These are phyloP conservation scores for Paracamarosporium sp. DNA, from an alignment of 2,329 filamentous ascomycete species.

Conservation along the genomic window DNA sequence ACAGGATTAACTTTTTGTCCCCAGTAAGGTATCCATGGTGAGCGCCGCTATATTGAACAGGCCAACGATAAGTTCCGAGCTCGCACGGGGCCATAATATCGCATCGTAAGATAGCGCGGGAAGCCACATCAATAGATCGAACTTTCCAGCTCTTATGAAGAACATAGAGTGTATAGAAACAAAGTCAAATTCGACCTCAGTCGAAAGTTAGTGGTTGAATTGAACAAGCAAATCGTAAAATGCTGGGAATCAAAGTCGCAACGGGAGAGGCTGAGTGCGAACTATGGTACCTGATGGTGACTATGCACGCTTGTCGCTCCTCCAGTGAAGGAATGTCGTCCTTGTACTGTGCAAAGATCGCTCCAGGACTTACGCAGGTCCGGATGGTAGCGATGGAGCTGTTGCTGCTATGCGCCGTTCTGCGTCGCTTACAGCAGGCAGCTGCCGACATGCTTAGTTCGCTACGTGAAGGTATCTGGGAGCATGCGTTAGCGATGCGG, in stretches of 20 bases:
- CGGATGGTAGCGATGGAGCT: neutral
- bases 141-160: constrained; percentile 7
- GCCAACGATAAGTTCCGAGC: constrained; percentile 20
- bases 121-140: constrained; percentile 15
- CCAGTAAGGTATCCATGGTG: constrained; percentile 5
- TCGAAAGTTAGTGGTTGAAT: neutral
- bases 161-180: neutral
- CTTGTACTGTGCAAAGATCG: constrained; percentile 7
- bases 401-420: neutral
- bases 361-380: constrained; percentile 10
- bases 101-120: constrained; percentile 13
- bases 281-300: neutral
- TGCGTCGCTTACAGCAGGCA: neutral
- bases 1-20: constrained; percentile 21
- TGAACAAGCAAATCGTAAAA: neutral
- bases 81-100: constrained; percentile 5
- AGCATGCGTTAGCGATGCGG: neutral
- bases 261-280: neutral
- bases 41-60: constrained; percentile 20
- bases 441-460: neutral
- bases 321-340: constrained; percentile 11
- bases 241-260: neutral
- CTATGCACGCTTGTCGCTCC: constrained; percentile 3
- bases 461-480: neutral
- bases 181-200: constrained; percentile 13